Percentiles rank a stretch among this genome's conserved stretches.
Conservation (phyloP, 768 basidiomycete genomes). For the Trametes punicea region DNA sequence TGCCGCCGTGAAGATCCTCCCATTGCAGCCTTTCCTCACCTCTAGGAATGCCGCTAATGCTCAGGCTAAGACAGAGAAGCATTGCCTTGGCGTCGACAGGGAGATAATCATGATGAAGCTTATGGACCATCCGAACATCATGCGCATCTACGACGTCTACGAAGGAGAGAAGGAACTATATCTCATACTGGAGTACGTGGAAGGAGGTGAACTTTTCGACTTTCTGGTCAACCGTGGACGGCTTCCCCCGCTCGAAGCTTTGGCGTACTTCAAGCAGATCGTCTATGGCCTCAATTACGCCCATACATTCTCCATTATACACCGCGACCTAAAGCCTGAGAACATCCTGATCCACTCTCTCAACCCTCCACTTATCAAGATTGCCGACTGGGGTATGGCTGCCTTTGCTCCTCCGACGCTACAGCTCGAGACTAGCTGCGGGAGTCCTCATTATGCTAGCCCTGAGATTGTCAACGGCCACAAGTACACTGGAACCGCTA, state of each 20-base stretch:
- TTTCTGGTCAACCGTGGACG: constrained; percentile 88
- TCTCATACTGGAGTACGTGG: constrained; percentile 91
- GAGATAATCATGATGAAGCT: constrained; percentile 99
- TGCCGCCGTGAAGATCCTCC: constrained; percentile 95
- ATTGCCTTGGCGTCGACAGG: constrained; percentile 82
- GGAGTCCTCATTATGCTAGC: constrained; percentile 94
- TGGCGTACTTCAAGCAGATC: constrained; percentile 93
- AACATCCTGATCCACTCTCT: constrained; percentile 89
- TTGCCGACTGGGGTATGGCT: constrained; percentile 99
- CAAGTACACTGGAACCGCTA: constrained; percentile 84
- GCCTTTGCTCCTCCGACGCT: constrained; percentile 85
- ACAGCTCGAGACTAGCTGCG: constrained; percentile 91
- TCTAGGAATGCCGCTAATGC: constrained; percentile 67
- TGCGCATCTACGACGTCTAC: constrained; percentile 94
- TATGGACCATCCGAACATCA: constrained; percentile 96
- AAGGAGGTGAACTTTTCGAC: constrained; percentile 96
- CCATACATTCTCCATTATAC: constrained; percentile 95
- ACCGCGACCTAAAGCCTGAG: constrained; percentile 97
- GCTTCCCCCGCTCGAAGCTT: constrained; percentile 76
- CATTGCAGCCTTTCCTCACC: constrained; percentile 71
- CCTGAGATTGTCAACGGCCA: constrained; percentile 94
- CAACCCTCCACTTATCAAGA: constrained; percentile 82
- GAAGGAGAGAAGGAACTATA: constrained; percentile 90
- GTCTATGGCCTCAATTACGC: constrained; percentile 95
- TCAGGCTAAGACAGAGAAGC: constrained; percentile 74